Conservation (phyloP, 2,329 filamentous ascomycete species). For the Cladosporium velox region DNA sequence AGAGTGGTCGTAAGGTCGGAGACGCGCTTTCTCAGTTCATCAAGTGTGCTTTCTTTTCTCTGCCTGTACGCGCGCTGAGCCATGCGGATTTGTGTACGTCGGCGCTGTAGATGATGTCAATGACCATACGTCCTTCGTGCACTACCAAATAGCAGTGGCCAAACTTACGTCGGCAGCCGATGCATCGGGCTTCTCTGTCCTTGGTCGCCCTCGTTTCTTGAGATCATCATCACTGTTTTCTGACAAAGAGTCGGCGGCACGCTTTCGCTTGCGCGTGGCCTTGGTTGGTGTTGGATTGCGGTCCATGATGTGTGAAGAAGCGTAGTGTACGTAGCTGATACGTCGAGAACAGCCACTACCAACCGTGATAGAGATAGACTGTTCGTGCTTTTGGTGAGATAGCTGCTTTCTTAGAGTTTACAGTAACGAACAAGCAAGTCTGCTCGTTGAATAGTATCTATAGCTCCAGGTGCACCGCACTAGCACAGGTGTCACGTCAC, state of each 20-base stretch:
- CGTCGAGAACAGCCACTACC: not conserved
- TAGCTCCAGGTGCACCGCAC: slow-evolving; percentile 8
- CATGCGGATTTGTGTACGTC: slow-evolving; percentile 82
- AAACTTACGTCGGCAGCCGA: slow-evolving; percentile 73
- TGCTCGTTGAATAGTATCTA: slow-evolving; percentile 9
- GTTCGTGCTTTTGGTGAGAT: too few relatives aligned
- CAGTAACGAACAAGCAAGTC: slow-evolving; percentile 1
- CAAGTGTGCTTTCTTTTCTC: slow-evolving; percentile 80
- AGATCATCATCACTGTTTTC: slow-evolving; percentile 31
- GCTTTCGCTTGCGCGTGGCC: slow-evolving; percentile 17
- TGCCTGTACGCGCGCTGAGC: slow-evolving; percentile 83
- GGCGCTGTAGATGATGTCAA: slow-evolving; percentile 56
- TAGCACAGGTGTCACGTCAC: slow-evolving; percentile 8
- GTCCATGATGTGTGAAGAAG: not conserved
- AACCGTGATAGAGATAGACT: not conserved
- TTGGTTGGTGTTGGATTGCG: not conserved
- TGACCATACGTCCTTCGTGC: not conserved
- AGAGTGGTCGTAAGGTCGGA: slow-evolving; percentile 68
- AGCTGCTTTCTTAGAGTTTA: not conserved
- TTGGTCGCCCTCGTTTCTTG: slow-evolving; percentile 69
- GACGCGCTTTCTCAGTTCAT: slow-evolving; percentile 70
- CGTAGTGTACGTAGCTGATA: not conserved
- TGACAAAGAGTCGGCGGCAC: slow-evolving; percentile 6
- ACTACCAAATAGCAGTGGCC: not conserved
- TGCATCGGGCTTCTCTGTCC: slow-evolving; percentile 75